phyloP scores from a whole-genome alignment of 129 eudicot species.

The Ambrosia artemisiifolia region DNA sequence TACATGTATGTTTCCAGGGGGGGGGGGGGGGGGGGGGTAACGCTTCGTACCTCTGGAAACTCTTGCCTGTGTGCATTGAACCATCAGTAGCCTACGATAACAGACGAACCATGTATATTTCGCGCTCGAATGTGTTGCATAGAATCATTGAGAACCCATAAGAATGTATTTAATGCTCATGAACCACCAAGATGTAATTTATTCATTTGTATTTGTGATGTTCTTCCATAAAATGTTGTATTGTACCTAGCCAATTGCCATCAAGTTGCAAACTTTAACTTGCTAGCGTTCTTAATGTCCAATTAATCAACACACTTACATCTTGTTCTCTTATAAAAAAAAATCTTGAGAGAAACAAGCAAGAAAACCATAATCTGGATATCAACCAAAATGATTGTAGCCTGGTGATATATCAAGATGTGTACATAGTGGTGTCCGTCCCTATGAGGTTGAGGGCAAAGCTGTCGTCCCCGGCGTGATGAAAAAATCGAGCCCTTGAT shows the following conservation, averaged over 20 bases:
- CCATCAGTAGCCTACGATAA: slow-evolving; percentile 18
- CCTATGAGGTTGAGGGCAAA: too few relatives aligned
- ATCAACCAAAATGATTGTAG: too few relatives aligned
- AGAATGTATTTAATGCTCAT: slow-evolving; percentile 18
- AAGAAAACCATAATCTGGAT: too few relatives aligned
- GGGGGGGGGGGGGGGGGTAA: slow-evolving; percentile 11
- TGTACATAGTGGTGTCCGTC: too few relatives aligned
- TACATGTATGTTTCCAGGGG: slow-evolving; percentile 10
- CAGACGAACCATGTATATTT: slow-evolving; percentile 21
- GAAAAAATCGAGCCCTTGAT: too few relatives aligned
- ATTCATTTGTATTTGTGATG: slow-evolving; percentile 2
- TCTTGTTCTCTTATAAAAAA: too few relatives aligned
- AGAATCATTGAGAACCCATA: slow-evolving; percentile 5
- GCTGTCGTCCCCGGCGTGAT: too few relatives aligned
- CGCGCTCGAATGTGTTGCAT: slow-evolving; percentile 15
- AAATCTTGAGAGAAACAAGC: too few relatives aligned
- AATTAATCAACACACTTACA: too few relatives aligned
- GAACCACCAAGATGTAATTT: slow-evolving; percentile 15
- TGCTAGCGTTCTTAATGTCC: too few relatives aligned
- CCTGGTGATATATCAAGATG: too few relatives aligned
- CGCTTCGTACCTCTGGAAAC: neutral
- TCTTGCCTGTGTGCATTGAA: slow-evolving; percentile 1
- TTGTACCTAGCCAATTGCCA: neutral
- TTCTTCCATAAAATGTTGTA: neutral
- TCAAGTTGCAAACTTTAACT: neutral